Base-by-base conservation (phyloP, 1,284 basidiomycete genomes). In the Marasmius oreades region DNA sequence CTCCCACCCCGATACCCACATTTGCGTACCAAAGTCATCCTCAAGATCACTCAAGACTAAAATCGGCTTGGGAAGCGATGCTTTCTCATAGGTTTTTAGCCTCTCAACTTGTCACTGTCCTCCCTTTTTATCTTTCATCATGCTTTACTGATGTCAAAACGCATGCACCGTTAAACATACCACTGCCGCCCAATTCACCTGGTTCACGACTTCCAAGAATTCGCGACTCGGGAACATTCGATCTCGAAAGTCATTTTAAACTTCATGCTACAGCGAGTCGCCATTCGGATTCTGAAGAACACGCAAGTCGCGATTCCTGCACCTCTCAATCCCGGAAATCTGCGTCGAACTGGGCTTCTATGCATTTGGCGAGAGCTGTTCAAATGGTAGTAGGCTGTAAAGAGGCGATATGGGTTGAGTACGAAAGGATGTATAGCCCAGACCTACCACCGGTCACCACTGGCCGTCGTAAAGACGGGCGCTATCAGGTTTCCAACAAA, bases 11-110 rank as follows among this genome's bases (percentile, higher is more conserved):
- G 26, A 50, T 34, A 23, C 54, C 42, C 42, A 24, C 22, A 18
- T 28, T 23, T 45, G 48, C 51, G 18, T 55, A 53, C 16, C 37
- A 57, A 28, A 54, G 61, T 23, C 72, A 84, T 63, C 80, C 81
- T 22, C 78, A 81, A 58, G 85, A 90, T 64, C 88, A 90, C 63
- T 73, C 79, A 14, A 76, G 76, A 58, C 73, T 90, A 33, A 77
- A 79, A 64, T 70, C 73, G 4, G 80, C 86, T 4, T 90, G 88
- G 85, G 80, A 84, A 51, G 77, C 79, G 43, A 87, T 90, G 86
- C 77, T 90, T 31, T 70, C 76, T 43, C 70, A 69, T 22, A 75
- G 82, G 23, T 87, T 86, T 63, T 72, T 90, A 39, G 72, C 82
- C 0, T 68, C 79, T 8, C 79, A 79, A 37, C 67, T 83, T 7